Conservation (phyloP, 306 rosid genomes). For the Oxytropis ochrocephala region DNA sequence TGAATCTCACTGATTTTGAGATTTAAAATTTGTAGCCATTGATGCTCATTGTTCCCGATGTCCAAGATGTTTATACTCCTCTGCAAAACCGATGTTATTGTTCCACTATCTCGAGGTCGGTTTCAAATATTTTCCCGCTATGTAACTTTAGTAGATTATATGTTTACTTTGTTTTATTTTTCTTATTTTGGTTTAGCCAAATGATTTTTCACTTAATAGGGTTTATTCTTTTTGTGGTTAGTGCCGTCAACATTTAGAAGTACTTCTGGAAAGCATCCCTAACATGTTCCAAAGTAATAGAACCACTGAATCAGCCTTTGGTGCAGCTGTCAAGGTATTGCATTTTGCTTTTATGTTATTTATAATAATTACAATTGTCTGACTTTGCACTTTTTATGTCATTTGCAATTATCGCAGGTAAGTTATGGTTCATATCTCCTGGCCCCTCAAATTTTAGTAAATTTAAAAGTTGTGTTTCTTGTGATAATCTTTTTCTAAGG, state of each 20-base stretch:
- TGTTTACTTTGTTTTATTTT: constrained; percentile 5
- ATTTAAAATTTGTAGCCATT: constrained; percentile 58
- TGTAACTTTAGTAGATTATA: background rate
- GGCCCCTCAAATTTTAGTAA: no score
- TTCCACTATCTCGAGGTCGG: constrained; percentile 89
- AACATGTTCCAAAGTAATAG: constrained; percentile 78
- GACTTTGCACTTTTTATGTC: background rate
- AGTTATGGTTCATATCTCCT: no score
- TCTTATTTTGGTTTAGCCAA: constrained; percentile 1
- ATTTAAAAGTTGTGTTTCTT: no score
- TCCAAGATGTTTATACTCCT: constrained; percentile 97
- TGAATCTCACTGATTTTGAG: constrained; percentile 19
- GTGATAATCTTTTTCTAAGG: no score
- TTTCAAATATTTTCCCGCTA: background rate
- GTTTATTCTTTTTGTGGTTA: constrained; percentile 27
- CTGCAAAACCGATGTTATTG: constrained; percentile 84
- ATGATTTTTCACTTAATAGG: constrained; percentile 1
- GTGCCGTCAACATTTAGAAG: constrained; percentile 94
- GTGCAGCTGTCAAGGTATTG: constrained; percentile 97
- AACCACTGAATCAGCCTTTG: constrained; percentile 94
- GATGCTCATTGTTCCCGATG: constrained; percentile 98
- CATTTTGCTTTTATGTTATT: no score
- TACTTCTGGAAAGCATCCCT: constrained; percentile 86
- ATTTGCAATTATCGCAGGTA: no score
- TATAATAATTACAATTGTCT: constrained; percentile 13